phyloP scores from a whole-genome alignment of 2,329 filamentous ascomycete species.

The Periconia sp. region DNA sequence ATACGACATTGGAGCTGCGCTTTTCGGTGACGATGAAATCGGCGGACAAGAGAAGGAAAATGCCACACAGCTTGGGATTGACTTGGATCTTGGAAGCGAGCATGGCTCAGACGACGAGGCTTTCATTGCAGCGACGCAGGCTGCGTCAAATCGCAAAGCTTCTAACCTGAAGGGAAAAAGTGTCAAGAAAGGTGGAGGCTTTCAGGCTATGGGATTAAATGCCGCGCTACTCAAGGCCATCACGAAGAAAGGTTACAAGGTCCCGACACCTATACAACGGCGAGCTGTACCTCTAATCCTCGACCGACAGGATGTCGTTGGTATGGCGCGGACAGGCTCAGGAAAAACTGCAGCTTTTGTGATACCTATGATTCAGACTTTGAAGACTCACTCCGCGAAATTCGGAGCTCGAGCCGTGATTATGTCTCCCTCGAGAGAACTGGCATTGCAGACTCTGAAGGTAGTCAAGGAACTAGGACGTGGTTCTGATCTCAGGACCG shows the following conservation, averaged over 20 bases:
- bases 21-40: slow-evolving; percentile 69
- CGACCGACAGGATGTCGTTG: slow-evolving; percentile 93
- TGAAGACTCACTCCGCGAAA: slow-evolving; percentile 85
- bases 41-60: slow-evolving; percentile 48
- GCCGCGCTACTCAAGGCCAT: slow-evolving; percentile 87
- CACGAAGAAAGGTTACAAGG: slow-evolving; percentile 89
- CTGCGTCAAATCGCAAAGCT: slow-evolving; percentile 84
- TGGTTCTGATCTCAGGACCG: slow-evolving; percentile 89
- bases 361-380: slow-evolving; percentile 94
- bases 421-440: slow-evolving; percentile 88
- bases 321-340: slow-evolving; percentile 98
- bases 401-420: slow-evolving; percentile 88
- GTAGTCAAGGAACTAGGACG: slow-evolving; percentile 93
- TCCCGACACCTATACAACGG: slow-evolving; percentile 95
- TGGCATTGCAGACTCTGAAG: slow-evolving; percentile 93
- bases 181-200: slow-evolving; percentile 94
- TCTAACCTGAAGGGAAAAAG: slow-evolving; percentile 82
- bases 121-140: slow-evolving; percentile 88
- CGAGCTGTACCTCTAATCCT: slow-evolving; percentile 94
- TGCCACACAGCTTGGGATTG: slow-evolving; percentile 44
- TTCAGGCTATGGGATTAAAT: slow-evolving; percentile 93
- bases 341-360: slow-evolving; percentile 99
- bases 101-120: slow-evolving; percentile 74
- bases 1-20: slow-evolving; percentile 82
- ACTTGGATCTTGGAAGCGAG: slow-evolving; percentile 55